Evolutionary conservation across 768 basidiomycete genomes (phyloP).

Genomic region (Russula earlei): DNA sequence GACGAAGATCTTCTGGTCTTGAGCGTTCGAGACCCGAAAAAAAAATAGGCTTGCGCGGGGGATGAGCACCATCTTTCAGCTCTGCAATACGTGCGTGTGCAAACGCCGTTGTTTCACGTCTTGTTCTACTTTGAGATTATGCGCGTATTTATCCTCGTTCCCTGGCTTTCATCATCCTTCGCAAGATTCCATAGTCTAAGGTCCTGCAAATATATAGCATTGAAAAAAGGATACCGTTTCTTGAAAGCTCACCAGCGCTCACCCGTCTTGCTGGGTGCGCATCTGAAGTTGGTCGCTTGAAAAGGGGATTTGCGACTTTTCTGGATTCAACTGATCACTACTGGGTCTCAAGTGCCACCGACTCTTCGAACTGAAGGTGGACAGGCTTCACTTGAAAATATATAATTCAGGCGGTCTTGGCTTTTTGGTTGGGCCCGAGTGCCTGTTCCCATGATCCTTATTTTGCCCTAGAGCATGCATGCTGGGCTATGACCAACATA

Average conservation of each 20-base stretch:
- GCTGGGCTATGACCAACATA: no score
- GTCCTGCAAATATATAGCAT: background rate
- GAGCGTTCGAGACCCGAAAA: constrained; percentile 67
- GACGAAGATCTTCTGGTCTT: constrained; percentile 80
- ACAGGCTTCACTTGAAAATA: no score
- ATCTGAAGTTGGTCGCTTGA: background rate
- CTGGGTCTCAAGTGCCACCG: no score
- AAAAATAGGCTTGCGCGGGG: constrained; percentile 34
- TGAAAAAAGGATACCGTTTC: background rate
- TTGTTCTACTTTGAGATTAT: background rate
- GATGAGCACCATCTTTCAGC: background rate
- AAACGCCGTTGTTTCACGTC: background rate
- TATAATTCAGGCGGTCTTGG: no score
- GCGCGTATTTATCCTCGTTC: background rate
- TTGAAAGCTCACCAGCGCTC: background rate
- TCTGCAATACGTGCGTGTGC: background rate
- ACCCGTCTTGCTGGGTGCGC: background rate
- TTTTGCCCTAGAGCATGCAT: no score
- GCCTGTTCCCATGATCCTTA: no score
- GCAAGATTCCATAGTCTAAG: no score
- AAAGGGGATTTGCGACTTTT: background rate
- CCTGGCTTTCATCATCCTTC: background rate
- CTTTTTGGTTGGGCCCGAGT: no score
- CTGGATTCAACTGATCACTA: background rate
- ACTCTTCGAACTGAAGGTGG: no score